phyloP scores from a whole-genome alignment of 176 grass and related monocot genomes.

The Alloteropsis semialata region DNA sequence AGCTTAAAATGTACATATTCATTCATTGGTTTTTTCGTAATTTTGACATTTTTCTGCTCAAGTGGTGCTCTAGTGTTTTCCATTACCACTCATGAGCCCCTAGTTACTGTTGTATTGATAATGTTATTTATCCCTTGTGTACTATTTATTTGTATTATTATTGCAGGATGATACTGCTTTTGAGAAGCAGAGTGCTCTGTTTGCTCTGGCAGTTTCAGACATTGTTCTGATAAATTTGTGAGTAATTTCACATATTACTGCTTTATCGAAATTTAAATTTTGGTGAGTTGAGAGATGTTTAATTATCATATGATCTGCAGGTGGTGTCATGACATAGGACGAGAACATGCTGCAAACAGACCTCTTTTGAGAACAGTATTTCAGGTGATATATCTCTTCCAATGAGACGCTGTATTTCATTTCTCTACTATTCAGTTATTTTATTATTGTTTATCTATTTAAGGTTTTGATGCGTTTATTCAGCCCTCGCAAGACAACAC shows the following conservation, averaged over 20 bases:
- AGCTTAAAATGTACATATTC: not conserved
- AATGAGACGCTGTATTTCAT: slow-evolving; percentile 7
- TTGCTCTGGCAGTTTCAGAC: slow-evolving; percentile 84
- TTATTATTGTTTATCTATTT: slow-evolving; percentile 16
- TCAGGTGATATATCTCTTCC: slow-evolving; percentile 41
- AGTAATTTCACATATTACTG: slow-evolving; percentile 23
- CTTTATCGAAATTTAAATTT: not conserved
- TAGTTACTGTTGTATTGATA: not conserved
- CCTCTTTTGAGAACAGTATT: slow-evolving; percentile 81
- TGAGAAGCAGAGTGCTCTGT: slow-evolving; percentile 86
- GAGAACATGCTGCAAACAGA: slow-evolving; percentile 77
- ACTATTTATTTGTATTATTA: slow-evolving; percentile 1
- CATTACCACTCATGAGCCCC: not conserved
- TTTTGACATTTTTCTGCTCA: not conserved
- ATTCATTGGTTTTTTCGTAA: not conserved
- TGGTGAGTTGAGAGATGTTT: not conserved
- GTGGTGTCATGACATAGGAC: slow-evolving; percentile 94
- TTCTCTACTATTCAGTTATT: not conserved
- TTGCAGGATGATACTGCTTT: slow-evolving; percentile 78
- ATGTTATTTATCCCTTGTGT: not conserved
- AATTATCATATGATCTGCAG: slow-evolving; percentile 38
- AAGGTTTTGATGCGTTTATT: slow-evolving; percentile 79
- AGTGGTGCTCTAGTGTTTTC: not conserved
- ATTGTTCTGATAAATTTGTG: slow-evolving; percentile 90
- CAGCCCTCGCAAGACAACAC: slow-evolving; percentile 56